Percentiles rank a stretch among this genome's conserved stretches.
phyloP scores from a whole-genome alignment of 225 moss, liverwort and hornwort genomes.

The Straminergon stramineum region DNA sequence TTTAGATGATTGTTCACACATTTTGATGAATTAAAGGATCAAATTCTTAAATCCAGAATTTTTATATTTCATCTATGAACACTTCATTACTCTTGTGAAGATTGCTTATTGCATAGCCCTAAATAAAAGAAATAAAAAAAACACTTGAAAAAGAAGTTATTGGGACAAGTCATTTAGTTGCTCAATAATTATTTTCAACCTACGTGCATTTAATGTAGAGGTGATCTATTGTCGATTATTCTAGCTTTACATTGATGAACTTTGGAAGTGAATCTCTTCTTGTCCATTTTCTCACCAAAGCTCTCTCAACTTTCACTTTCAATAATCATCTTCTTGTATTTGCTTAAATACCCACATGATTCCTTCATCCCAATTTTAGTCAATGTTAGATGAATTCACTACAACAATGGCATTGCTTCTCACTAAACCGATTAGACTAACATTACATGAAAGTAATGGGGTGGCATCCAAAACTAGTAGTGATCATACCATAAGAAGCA shows the following conservation, averaged over 20 bases:
- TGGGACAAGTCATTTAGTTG: neutral
- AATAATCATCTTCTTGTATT: neutral
- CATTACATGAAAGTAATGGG: neutral
- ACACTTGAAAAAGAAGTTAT: neutral
- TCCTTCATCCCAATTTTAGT: neutral
- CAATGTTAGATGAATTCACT: neutral
- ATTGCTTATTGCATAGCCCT: neutral
- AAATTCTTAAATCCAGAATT: neutral
- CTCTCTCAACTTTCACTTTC: neutral
- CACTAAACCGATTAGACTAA: accelerated
- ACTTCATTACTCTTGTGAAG: neutral
- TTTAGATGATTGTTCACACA: neutral
- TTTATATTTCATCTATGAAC: neutral
- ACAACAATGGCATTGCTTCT: neutral
- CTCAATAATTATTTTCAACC: neutral
- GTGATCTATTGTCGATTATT: neutral
- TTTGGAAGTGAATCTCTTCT: accelerated
- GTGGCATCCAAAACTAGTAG: neutral
- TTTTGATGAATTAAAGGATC: neutral
- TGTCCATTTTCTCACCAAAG: accelerated
- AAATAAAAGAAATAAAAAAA: too few species aligned
- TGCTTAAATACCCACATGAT: neutral
- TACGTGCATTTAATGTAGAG: accelerated
- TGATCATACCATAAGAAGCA: accelerated
- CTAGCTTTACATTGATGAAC: neutral